Evolutionary conservation across 2,329 filamentous ascomycete species (phyloP).

Genomic region (Conoideocrella luteorostrata): DNA sequence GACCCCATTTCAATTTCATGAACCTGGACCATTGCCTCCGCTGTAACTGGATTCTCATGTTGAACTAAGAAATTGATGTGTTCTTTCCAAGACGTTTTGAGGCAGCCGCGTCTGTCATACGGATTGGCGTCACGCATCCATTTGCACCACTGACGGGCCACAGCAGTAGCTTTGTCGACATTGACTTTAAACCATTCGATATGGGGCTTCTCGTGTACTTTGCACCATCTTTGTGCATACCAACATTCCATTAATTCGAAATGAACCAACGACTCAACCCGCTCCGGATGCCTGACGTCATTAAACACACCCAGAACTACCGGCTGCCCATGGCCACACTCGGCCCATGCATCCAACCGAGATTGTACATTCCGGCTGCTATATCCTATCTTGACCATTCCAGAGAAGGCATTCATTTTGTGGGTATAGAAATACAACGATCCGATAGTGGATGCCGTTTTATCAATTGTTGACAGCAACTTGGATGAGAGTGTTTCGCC

Average conservation of each 20-base stretch:
- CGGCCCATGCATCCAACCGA: neutral
- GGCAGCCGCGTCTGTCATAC: neutral
- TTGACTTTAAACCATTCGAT: conserved; percentile 3
- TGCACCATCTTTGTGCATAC: conserved; percentile 1
- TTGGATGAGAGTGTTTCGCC: neutral
- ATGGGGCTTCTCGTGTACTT: conserved; percentile 1
- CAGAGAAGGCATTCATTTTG: neutral
- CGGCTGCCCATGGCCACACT: conserved; percentile 1
- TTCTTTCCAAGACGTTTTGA: too few species aligned
- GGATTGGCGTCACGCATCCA: neutral
- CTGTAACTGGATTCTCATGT: too few species aligned
- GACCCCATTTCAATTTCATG: neutral
- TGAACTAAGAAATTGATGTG: too few species aligned
- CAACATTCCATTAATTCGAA: neutral
- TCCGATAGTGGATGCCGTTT: neutral
- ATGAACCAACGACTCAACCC: conserved; percentile 2
- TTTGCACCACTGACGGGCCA: neutral
- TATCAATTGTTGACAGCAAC: neutral
- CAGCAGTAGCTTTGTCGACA: too few species aligned
- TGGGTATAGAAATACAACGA: conserved; percentile 4
- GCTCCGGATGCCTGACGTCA: neutral
- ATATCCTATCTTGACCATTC: conserved; percentile 4
- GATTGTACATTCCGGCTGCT: neutral
- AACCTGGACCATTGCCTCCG: neutral
- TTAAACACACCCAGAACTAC: neutral